These are phyloP conservation scores for Pyricularia sp. DNA, from an alignment of 2,329 filamentous ascomycete genomes.

Conservation along the genomic window DNA sequence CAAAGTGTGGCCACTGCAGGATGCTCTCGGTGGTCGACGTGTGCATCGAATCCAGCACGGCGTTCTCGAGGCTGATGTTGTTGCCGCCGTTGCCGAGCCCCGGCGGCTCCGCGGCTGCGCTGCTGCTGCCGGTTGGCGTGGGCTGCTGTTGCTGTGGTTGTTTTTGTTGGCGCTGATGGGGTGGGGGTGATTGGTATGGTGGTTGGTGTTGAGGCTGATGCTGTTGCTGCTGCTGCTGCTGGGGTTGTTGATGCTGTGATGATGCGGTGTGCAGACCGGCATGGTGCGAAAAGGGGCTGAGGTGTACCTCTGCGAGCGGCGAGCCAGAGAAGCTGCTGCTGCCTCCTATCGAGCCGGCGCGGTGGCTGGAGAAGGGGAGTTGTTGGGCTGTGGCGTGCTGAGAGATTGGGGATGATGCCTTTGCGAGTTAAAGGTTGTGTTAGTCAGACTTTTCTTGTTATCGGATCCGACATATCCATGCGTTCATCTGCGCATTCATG, in stretches of 20 bases:
- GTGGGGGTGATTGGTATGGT: not conserved
- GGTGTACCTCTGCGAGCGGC: conserved; percentile 10
- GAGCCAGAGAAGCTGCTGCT: conserved; percentile 12
- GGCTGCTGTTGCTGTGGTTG: conserved; percentile 2
- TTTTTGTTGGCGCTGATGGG: conserved; percentile 4
- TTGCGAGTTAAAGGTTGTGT: not conserved
- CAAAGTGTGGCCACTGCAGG: conserved; percentile 41
- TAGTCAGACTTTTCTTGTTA: not conserved
- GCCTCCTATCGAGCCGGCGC: conserved; percentile 3
- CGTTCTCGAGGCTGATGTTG: conserved; percentile 29
- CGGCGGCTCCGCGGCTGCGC: conserved; percentile 8
- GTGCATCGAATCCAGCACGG: conserved; percentile 38
- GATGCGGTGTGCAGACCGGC: not conserved
- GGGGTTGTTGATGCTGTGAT: not conserved
- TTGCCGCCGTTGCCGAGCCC: conserved; percentile 5
- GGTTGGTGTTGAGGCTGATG: not conserved
- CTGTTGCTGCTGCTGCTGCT: not conserved
- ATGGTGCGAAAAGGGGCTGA: conserved; percentile 1
- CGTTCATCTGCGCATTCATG: not conserved
- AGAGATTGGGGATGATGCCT: conserved; percentile 1
- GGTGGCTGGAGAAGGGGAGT: not conserved
- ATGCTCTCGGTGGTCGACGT: conserved; percentile 40
- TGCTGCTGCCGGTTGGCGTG: not conserved
- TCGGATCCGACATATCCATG: not conserved
- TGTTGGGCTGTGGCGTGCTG: conserved; percentile 2